These are phyloP conservation scores for Podospora australis DNA, from an alignment of 495 filamentous ascomycete species.

Conservation along the genomic window DNA sequence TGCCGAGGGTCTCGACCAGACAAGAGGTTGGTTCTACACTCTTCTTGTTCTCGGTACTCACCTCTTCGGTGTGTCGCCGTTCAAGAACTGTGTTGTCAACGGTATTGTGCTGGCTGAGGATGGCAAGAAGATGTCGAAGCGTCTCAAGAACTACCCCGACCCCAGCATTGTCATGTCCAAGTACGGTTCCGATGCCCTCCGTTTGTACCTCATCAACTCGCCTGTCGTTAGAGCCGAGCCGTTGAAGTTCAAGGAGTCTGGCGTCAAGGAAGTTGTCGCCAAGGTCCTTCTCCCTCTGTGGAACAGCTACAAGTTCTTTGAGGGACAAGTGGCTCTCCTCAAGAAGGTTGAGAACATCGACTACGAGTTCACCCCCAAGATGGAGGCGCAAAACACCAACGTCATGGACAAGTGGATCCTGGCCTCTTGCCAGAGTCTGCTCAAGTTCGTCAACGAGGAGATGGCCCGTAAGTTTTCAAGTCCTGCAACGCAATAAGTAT, in stretches of 20 bases:
- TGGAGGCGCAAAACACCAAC: conserved; percentile 71
- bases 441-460: conserved; percentile 90
- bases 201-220: conserved; percentile 94
- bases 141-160: conserved; percentile 96
- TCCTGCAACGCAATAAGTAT: not conserved
- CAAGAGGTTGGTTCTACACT: conserved; percentile 97
- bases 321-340: conserved; percentile 84
- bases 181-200: conserved; percentile 89
- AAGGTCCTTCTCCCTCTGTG: conserved; percentile 92
- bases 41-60: conserved; percentile 84
- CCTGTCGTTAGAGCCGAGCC: conserved; percentile 92
- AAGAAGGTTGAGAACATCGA: conserved; percentile 82
- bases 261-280: conserved; percentile 92
- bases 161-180: conserved; percentile 75
- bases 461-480: conserved; percentile 60
- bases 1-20: conserved; percentile 74
- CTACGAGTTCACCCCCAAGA: conserved; percentile 71
- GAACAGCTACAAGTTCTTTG: conserved; percentile 98
- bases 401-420: conserved; percentile 98
- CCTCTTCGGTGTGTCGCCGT: conserved; percentile 81
- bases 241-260: conserved; percentile 82
- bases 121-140: conserved; percentile 99
- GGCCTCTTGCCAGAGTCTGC: conserved; percentile 84
- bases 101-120: conserved; percentile 92
- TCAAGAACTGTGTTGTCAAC: conserved; percentile 96